Evolutionary conservation across 768 basidiomycete genomes (phyloP), one percentile per base, ranked within the genome.

Genomic region (Sarcodon aspratus): DNA sequence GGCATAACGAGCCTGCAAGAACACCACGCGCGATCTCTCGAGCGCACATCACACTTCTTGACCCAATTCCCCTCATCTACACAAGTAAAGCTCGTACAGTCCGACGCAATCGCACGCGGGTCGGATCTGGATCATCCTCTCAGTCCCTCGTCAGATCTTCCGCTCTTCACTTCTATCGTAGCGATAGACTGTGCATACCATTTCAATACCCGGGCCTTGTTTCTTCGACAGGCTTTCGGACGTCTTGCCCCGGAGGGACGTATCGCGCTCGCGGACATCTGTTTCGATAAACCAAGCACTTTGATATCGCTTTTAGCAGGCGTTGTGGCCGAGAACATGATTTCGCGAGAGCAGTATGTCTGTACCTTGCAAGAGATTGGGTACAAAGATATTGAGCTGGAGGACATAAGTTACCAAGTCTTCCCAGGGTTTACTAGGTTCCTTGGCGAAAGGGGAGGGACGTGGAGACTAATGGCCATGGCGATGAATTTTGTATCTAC

Each of bases 101-200:
- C 71, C 4, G 80, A 82, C 58, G 82, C 80, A 5, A 62, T 82
- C 27, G 73, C 59, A 57, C 59, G 56, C 10, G 53, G 58, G 31
- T 52, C 58, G 6, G 50, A 46, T 8, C 21, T 48, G 15, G 47
- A 51, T 8, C 78, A 78, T 52, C 80, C 79, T 27, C 63, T 80
- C 9, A 59, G 69, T 50, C 66, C 71, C 8, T 55, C 62, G 5
- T 57, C 63, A 6, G 44, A 45, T 10, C 43, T 38, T 9, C 46
- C 48, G 11, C 35, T 46, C 11, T 82, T 73, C 55, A 71, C 77
- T 49, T 62, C 64, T 13, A 73, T 84, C 33, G 65, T 81, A 21
- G 79, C 78, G 0, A 66, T 83, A 11, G 82, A 85, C 57, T 84
- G 81, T 53, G 81, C 80, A 2, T 84, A 82, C 57, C 82, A 85